Evolutionary conservation across 2,329 filamentous ascomycete genomes (phyloP).

Genomic region (Didymella arachidicola): DNA sequence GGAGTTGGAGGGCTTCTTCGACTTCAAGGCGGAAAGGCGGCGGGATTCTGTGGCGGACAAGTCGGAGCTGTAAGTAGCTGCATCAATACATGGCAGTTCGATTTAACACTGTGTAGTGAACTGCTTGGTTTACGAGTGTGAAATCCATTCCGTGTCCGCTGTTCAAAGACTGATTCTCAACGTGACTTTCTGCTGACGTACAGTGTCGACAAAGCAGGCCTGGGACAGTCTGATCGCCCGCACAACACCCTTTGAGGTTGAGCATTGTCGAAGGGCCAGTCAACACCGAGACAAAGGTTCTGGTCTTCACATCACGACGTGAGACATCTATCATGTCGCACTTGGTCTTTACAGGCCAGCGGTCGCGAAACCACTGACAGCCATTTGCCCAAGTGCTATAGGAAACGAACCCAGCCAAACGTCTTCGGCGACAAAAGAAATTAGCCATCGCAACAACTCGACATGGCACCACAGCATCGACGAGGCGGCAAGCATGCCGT

Average conservation of each 20-base stretch:
- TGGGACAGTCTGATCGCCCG: neutral
- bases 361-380: neutral
- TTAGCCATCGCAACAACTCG: neutral
- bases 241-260: neutral
- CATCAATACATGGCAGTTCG: slow-evolving; percentile 13
- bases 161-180: neutral
- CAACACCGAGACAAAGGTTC: slow-evolving; percentile 4
- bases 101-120: slow-evolving; percentile 39
- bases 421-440: too few relatives aligned
- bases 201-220: slow-evolving; percentile 2
- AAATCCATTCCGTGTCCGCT: neutral
- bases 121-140: slow-evolving; percentile 37
- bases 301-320: too few relatives aligned
- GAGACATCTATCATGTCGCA: neutral
- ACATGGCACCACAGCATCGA: slow-evolving; percentile 29
- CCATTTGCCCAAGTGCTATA: neutral
- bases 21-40: slow-evolving; percentile 32
- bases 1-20: slow-evolving; percentile 61
- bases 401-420: neutral
- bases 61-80: slow-evolving; percentile 49
- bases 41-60: slow-evolving; percentile 30
- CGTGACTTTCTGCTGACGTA: neutral
- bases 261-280: neutral
- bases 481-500: slow-evolving; percentile 45
- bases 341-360: neutral